Evolutionary conservation across 2,329 filamentous ascomycete species (phyloP).

Genomic region (Ascosphaera aggregata): DNA sequence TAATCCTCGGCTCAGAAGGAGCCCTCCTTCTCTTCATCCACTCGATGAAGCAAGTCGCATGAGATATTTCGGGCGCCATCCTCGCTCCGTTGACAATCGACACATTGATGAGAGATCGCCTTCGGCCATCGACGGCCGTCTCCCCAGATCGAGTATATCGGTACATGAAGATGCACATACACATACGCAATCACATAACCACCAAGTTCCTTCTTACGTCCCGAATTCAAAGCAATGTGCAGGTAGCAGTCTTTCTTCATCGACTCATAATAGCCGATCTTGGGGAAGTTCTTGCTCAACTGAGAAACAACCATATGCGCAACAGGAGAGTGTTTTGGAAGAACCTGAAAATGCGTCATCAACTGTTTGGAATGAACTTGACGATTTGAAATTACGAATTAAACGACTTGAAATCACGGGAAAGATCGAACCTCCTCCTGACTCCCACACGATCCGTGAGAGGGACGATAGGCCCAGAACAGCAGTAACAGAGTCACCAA

Average conservation of each 20-base stretch:
- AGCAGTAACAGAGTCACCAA: constrained; percentile 79
- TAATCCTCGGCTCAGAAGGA: constrained; percentile 10
- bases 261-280: neutral
- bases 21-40: constrained; percentile 15
- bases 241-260: neutral
- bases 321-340: constrained; percentile 12
- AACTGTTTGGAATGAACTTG: constrained; percentile 92
- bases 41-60: constrained; percentile 15
- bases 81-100: constrained; percentile 17
- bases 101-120: constrained; percentile 14
- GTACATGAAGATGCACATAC: constrained; percentile 4
- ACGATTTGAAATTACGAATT: constrained; percentile 85
- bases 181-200: constrained; percentile 11
- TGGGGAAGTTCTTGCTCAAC: constrained; percentile 1
- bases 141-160: constrained; percentile 5
- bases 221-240: constrained; percentile 12
- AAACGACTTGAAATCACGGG: constrained; percentile 74
- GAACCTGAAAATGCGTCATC: constrained; percentile 41
- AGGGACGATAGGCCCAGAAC: constrained; percentile 69
- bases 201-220: constrained; percentile 15
- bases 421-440: constrained; percentile 63
- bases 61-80: constrained; percentile 13
- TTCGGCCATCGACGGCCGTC: constrained; percentile 9
- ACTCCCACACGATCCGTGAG: constrained; percentile 49
- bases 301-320: constrained; percentile 15